Base-by-base conservation (phyloP, 129 eudicot genomes). In the Artemisia argyi region DNA sequence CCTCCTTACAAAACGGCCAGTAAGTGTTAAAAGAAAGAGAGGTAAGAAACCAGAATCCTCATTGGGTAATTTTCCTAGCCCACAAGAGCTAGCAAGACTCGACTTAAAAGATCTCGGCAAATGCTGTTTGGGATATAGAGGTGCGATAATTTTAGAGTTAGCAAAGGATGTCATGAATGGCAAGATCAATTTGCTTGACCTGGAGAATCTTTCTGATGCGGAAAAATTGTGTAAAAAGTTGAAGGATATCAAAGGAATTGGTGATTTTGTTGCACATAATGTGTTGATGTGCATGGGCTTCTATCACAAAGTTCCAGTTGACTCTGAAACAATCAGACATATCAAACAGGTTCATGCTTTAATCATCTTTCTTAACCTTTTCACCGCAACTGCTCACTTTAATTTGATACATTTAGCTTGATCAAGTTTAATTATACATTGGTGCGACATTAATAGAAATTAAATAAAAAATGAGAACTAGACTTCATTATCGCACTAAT, bases 21-120 rank as follows among this genome's bases (percentile, higher is more conserved):
- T 1, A 39, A 39, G 9, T 58, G 16, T 6, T 20, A 48, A 68
- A 51, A n/a, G 50, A 53, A 63, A 56, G 8, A n/a, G n/a, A 32
- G 56, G 51, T 5, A 68, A 24, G 19, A 54, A 44, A 15, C 16
- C 11, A 16, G 2, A 12, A 10, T 60, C 7, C 15, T 49, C 77
- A 16, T 13, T 2, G 4, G 73, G 72, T 53, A 73, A 80, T 71
- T 85, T 86, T 70, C 87, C 91, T 11, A 80, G 48, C 3, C 64
- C 85, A 19, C 32, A 74, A 28, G 83, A 86, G 68, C 4, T 86
- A 1, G 77, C 71, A 2, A 0, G 9, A 15, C 3, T 76, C 3
- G 28, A 18, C 15, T 15, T 14, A 65, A 20, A 11, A 26, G 18
- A 13, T 11, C 17, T 86, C 17, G 11, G 19, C 1, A 22, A 44